Percentiles rank a stretch among this genome's conserved stretches.
phyloP scores from a whole-genome alignment of 345 rosid genomes.

The Gossypium raimondii region DNA sequence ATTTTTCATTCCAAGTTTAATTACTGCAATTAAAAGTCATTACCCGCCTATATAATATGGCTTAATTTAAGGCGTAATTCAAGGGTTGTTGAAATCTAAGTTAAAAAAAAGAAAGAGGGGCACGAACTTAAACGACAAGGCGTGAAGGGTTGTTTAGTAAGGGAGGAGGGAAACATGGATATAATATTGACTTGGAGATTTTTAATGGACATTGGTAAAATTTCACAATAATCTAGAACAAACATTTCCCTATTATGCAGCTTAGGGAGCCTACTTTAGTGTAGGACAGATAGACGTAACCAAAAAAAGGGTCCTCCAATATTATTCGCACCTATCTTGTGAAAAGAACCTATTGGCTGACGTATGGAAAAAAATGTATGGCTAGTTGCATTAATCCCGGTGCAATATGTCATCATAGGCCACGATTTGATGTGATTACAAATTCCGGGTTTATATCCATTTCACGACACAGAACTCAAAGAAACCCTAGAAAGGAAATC shows the following conservation, averaged over 20 bases:
- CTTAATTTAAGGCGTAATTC: conserved; percentile 57
- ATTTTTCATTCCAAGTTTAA: not conserved
- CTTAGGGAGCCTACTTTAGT: not conserved
- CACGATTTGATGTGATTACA: not conserved
- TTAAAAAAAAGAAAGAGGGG: not conserved
- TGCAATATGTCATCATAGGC: not conserved
- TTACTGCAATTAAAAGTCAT: conserved; percentile 5
- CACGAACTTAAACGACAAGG: conserved; percentile 10
- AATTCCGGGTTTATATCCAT: not conserved
- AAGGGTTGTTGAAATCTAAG: conserved; percentile 31
- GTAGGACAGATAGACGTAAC: no score
- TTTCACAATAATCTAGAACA: conserved; percentile 1
- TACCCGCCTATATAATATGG: conserved; percentile 20
- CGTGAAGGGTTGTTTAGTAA: conserved; percentile 14
- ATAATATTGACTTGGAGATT: conserved; percentile 26
- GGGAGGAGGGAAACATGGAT: conserved; percentile 35
- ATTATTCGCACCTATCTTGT: conserved; percentile 1
- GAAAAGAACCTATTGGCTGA: not conserved
- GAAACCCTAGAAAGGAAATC: not conserved
- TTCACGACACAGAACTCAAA: not conserved
- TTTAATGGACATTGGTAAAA: not conserved
- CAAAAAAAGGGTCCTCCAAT: not conserved
- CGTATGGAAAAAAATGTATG: not conserved
- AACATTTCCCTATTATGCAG: conserved; percentile 13
- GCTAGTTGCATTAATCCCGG: conserved; percentile 4